Percentiles rank a stretch among this genome's conserved stretches.
Conservation (phyloP, 1,284 basidiomycete species). For the Coniferiporia sulphurascens region DNA sequence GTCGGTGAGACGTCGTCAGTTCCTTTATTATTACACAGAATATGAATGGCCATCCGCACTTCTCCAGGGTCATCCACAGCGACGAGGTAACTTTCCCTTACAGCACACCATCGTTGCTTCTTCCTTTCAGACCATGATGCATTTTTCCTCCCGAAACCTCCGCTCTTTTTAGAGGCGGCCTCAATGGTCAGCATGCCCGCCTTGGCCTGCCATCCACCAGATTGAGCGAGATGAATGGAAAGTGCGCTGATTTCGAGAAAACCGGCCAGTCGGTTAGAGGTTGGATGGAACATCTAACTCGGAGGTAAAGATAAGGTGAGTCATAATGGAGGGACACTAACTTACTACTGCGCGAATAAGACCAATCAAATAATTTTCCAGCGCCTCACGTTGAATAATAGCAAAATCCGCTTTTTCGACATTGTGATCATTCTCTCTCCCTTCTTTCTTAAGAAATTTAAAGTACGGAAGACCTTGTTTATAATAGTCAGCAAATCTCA, state of each 20-base stretch:
- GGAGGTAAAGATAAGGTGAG: background rate
- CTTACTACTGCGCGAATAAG: conserved; percentile 86
- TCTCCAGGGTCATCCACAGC: conserved; percentile 85
- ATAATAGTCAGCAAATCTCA: background rate
- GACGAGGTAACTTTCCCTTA: conserved; percentile 91
- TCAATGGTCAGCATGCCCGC: conserved; percentile 78
- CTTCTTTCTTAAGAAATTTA: conserved; percentile 69
- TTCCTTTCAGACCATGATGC: conserved; percentile 65
- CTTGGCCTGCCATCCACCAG: conserved; percentile 84
- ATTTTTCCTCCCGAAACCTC: conserved; percentile 59
- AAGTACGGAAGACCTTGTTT: conserved; percentile 80
- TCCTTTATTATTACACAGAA: background rate
- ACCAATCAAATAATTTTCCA: conserved; percentile 88
- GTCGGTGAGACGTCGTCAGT: background rate
- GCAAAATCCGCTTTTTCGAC: conserved; percentile 73
- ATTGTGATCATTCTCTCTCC: conserved; percentile 43
- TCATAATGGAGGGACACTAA: conserved; percentile 19
- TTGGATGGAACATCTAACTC: conserved; percentile 92
- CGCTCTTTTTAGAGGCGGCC: conserved; percentile 41
- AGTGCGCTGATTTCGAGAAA: conserved; percentile 95
- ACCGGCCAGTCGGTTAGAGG: conserved; percentile 87
- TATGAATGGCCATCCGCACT: conserved; percentile 35
- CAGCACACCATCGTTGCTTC: conserved; percentile 86
- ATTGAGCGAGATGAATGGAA: conserved; percentile 78
- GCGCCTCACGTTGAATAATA: conserved; percentile 68